Conservation (phyloP, 345 rosid genomes). For the Pugionium cornutum region DNA sequence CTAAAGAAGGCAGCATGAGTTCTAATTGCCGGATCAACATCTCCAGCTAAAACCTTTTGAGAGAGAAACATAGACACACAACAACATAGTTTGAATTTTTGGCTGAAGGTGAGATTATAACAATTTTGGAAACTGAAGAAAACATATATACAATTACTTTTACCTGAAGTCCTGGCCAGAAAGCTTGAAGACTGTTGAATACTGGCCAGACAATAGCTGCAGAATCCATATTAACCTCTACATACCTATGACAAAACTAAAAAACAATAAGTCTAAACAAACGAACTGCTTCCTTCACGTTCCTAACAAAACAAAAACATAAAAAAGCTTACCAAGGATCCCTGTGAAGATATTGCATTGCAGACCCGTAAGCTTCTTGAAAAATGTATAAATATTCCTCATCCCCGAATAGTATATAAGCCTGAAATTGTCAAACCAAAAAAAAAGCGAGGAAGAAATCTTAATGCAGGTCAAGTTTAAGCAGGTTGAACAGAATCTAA, state of each 20-base stretch:
- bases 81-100: not conserved
- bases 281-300: constrained; percentile 36
- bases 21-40: constrained; percentile 90
- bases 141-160: not conserved
- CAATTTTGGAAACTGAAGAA: not conserved
- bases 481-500: not conserved
- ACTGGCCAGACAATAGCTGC: constrained; percentile 95
- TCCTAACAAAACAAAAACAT: constrained; percentile 28
- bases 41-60: constrained; percentile 92
- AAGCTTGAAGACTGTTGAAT: constrained; percentile 97
- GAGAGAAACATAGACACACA: constrained; percentile 31
- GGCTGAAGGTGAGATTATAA: not conserved
- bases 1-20: constrained; percentile 97
- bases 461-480: constrained; percentile 1
- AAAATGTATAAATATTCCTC: constrained; percentile 90
- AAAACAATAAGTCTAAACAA: constrained; percentile 34
- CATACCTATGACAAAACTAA: constrained; percentile 64
- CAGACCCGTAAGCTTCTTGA: constrained; percentile 93
- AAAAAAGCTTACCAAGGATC: constrained; percentile 88
- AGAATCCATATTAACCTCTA: constrained; percentile 99
- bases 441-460: not conserved
- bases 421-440: constrained; percentile 55
- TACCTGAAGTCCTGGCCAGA: constrained; percentile 99
- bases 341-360: constrained; percentile 81
- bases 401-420: constrained; percentile 89